Evolutionary conservation across 176 grass and related monocot genomes (phyloP), one percentile per base, ranked within the genome.

Genomic region (Ananas comosus): DNA sequence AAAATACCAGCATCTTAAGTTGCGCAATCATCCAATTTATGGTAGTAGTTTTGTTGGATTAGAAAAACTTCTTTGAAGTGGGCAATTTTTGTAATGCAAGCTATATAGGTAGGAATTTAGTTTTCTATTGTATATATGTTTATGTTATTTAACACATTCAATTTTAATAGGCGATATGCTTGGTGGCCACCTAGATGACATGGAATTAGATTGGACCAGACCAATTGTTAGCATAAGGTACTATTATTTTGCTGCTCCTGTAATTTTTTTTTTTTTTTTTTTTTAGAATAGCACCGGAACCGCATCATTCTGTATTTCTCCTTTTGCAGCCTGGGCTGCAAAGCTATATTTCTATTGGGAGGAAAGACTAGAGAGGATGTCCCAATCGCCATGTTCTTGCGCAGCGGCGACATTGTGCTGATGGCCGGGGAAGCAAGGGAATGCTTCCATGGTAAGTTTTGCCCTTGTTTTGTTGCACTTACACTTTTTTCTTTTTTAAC

Each of bases 181-280:
- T 71, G 88, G 93, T 69, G 86, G 93, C 16, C 93, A 96, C 24
- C 80, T 96, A 68, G 93, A 92, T 81, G 88, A 96, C 86, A 92
- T 96, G 88, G 93, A 92, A 90, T 83, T 78, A 66, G 86, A 96
- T 85, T 92, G 86, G 88, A 90, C 81, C 68, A 92, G 86, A 80
- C 93, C 88, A 74, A 92, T 96, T 81, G 86, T 92, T 17, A 96
- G 89, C 81, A 81, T 92, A 79, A 96, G 88, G 93, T 92, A 75
- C 64, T n/a, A n/a, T n/a, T n/a, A n/a, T n/a, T n/a, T n/a, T n/a
- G n/a, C n/a, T n/a, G 14, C 13, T 72, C 51, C 54, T 10, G 3
- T 73, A n/a, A 10, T n/a, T n/a, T n/a, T n/a, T n/a, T n/a, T n/a
- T n/a, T 0, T 42, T 86, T 23, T 23, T 23, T 50, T 70, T 13